Conservation (phyloP, 2,329 filamentous ascomycete species). For the Botrytis hyacinthi region DNA sequence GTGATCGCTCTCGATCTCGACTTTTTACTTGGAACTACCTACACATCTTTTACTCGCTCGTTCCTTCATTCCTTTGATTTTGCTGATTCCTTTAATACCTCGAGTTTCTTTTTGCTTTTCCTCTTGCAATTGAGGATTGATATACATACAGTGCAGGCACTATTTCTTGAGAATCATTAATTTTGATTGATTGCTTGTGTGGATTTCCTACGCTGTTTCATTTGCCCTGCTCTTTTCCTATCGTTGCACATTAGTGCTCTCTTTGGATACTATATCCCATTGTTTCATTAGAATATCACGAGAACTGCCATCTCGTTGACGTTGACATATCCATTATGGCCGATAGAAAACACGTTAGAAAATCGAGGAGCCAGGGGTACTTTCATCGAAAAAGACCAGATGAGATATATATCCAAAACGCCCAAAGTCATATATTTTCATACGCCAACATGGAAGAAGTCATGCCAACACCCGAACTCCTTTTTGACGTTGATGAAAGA, state of each 20-base stretch:
- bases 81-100: background rate
- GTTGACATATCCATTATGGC: background rate
- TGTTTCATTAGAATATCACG: background rate
- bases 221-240: background rate
- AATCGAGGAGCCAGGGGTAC: slow-evolving; percentile 8
- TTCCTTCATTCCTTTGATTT: background rate
- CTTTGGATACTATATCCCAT: background rate
- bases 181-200: background rate
- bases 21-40: background rate
- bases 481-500: background rate
- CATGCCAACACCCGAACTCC: background rate
- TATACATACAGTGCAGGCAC: slow-evolving; percentile 11
- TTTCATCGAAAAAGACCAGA: slow-evolving; percentile 5
- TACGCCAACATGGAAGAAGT: background rate
- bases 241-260: background rate
- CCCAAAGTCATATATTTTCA: background rate
- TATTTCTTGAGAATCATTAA: background rate
- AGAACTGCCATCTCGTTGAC: background rate
- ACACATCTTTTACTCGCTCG: background rate
- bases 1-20: slow-evolving; percentile 1
- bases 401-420: slow-evolving; percentile 11
- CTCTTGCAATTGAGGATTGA: background rate
- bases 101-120: background rate
- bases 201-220: background rate
- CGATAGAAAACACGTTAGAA: background rate